These are phyloP conservation scores for Epichloe sp. DNA, from an alignment of 2,329 filamentous ascomycete genomes.

Conservation along the genomic window DNA sequence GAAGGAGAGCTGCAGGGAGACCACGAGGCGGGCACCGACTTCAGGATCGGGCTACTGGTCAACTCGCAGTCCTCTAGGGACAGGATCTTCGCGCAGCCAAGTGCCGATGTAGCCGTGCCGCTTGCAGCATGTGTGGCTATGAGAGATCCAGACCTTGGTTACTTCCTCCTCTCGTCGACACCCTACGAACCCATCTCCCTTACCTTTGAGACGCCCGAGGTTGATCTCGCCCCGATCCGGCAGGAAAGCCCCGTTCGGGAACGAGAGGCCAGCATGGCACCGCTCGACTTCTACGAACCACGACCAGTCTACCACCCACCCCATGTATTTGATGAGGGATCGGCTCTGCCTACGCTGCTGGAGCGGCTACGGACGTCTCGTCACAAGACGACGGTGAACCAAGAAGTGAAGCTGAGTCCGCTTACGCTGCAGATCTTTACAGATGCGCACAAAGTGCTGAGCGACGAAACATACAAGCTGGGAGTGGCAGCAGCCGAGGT, in stretches of 20 bases:
- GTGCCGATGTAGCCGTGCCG: conserved; percentile 31
- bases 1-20: conserved; percentile 46
- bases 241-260: conserved; percentile 31
- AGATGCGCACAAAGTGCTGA: conserved; percentile 58
- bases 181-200: conserved; percentile 43
- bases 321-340: conserved; percentile 43
- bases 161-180: conserved; percentile 48
- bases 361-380: conserved; percentile 44
- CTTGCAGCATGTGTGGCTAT: conserved; percentile 42
- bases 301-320: conserved; percentile 54
- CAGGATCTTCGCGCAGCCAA: conserved; percentile 41
- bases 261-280: conserved; percentile 28
- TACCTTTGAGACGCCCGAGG: conserved; percentile 46
- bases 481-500: conserved; percentile 59
- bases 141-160: conserved; percentile 49
- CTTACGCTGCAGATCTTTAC: conserved; percentile 60
- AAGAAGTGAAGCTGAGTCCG: conserved; percentile 57
- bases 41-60: conserved; percentile 46
- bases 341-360: conserved; percentile 41
- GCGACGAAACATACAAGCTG: conserved; percentile 54
- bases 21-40: conserved; percentile 45
- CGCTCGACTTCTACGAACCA: conserved; percentile 44
- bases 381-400: conserved; percentile 47
- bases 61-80: conserved; percentile 46
- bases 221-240: conserved; percentile 30